phyloP scores from a whole-genome alignment of 2,329 filamentous ascomycete species.

The Plenodomus lindquistii region DNA sequence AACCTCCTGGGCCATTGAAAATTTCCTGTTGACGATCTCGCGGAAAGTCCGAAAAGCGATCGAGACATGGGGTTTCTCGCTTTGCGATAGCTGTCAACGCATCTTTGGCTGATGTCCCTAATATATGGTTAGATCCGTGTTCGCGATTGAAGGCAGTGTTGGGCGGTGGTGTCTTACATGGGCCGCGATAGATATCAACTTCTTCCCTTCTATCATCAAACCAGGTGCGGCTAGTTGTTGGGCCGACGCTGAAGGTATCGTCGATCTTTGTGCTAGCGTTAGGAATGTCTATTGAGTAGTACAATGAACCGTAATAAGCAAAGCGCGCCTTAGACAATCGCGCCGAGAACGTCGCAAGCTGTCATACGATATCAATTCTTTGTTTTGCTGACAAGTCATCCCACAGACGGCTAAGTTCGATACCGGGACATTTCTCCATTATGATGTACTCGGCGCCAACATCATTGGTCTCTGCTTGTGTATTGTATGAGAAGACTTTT shows the following conservation, averaged over 20 bases:
- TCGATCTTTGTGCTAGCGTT: neutral
- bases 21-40: conserved; percentile 1
- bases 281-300: conserved; percentile 1
- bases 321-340: neutral
- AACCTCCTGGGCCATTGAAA: neutral
- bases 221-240: conserved; percentile 2
- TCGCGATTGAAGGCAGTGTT: no score
- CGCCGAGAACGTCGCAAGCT: neutral
- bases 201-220: conserved; percentile 3
- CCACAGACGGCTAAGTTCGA: conserved; percentile 3
- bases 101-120: conserved; percentile 17
- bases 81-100: conserved; percentile 24
- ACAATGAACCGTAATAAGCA: conserved; percentile 1
- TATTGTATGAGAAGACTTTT: conserved; percentile 28
- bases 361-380: neutral
- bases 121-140: neutral
- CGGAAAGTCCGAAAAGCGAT: neutral
- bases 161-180: conserved; percentile 10
- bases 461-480: conserved; percentile 21
- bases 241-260: conserved; percentile 4
- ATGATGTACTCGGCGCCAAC: conserved; percentile 37
- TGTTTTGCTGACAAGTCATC: neutral
- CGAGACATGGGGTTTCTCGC: conserved; percentile 35
- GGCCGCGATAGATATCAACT: conserved; percentile 13
- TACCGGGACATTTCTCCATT: conserved; percentile 30